A percentile compares a stretch with the other conserved stretches of the same genome.
phyloP scores from a whole-genome alignment of 2,329 filamentous ascomycete species.

The Epichloe hybrida region DNA sequence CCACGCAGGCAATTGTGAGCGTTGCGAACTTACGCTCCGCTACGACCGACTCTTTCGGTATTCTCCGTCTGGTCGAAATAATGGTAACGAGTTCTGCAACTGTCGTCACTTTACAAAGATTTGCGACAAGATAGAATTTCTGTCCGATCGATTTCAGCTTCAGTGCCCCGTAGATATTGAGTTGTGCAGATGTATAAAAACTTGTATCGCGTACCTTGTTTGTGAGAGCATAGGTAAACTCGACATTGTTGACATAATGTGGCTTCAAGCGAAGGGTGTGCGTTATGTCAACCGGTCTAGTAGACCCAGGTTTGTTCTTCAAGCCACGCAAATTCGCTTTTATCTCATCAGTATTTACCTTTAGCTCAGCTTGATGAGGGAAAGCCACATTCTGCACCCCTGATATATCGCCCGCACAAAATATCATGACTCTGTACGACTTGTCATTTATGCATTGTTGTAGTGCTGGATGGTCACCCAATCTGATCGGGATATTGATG shows the following conservation, averaged over 20 bases:
- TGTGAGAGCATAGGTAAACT: slow-evolving; percentile 86
- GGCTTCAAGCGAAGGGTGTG: slow-evolving; percentile 53
- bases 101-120: slow-evolving; percentile 60
- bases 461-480: slow-evolving; percentile 38
- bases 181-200: slow-evolving; percentile 1
- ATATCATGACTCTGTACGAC: slow-evolving; percentile 65
- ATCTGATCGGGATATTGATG: slow-evolving; percentile 29
- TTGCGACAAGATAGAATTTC: slow-evolving; percentile 61
- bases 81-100: slow-evolving; percentile 57
- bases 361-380: slow-evolving; percentile 83
- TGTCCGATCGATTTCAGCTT: slow-evolving; percentile 21
- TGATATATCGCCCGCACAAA: slow-evolving; percentile 56
- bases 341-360: slow-evolving; percentile 75
- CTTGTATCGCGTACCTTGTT: slow-evolving; percentile 49
- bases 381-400: slow-evolving; percentile 70
- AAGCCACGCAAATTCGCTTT: slow-evolving; percentile 88
- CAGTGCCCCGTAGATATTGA: background rate
- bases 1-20: background rate
- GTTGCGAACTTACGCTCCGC: slow-evolving; percentile 53
- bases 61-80: slow-evolving; percentile 55
- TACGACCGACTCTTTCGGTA: slow-evolving; percentile 71
- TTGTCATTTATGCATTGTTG: slow-evolving; percentile 44
- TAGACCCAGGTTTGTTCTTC: slow-evolving; percentile 93
- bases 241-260: slow-evolving; percentile 61
- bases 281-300: slow-evolving; percentile 85